These are phyloP conservation scores for Barbarea vulgaris DNA, from an alignment of 345 rosid species.

Conservation along the genomic window DNA sequence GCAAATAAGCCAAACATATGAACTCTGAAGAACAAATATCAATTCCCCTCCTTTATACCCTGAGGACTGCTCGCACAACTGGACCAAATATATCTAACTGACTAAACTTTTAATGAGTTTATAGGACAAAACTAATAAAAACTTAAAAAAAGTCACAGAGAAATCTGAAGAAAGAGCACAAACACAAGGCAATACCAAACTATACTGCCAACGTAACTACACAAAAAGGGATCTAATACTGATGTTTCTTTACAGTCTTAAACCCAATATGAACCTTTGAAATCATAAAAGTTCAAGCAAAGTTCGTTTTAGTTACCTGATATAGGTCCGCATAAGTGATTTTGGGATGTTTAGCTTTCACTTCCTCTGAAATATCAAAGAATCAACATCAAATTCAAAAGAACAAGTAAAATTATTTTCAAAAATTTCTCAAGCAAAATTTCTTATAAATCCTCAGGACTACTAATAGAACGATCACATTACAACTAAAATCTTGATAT, in stretches of 20 bases:
- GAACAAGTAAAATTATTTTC: background rate
- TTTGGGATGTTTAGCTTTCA: constrained; percentile 70
- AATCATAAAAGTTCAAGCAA: background rate
- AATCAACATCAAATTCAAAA: constrained; percentile 4
- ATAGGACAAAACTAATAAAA: background rate
- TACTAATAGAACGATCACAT: background rate
- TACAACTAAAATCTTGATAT: background rate
- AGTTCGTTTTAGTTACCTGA: background rate
- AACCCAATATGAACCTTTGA: background rate
- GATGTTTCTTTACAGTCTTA: background rate
- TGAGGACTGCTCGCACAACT: background rate
- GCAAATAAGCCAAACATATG: background rate
- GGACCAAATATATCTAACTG: background rate
- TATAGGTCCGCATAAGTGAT: constrained; percentile 66
- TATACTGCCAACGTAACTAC: background rate
- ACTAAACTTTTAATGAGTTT: background rate
- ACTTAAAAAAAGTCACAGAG: background rate
- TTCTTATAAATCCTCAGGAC: background rate
- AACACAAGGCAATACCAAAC: background rate
- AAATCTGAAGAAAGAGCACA: background rate
- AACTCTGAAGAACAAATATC: background rate
- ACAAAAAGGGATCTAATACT: background rate
- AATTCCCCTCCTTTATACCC: background rate
- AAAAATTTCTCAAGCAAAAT: background rate
- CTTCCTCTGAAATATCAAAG: constrained; percentile 37